Base-by-base conservation (phyloP, 495 filamentous ascomycete genomes). In the Letharia lupina region DNA sequence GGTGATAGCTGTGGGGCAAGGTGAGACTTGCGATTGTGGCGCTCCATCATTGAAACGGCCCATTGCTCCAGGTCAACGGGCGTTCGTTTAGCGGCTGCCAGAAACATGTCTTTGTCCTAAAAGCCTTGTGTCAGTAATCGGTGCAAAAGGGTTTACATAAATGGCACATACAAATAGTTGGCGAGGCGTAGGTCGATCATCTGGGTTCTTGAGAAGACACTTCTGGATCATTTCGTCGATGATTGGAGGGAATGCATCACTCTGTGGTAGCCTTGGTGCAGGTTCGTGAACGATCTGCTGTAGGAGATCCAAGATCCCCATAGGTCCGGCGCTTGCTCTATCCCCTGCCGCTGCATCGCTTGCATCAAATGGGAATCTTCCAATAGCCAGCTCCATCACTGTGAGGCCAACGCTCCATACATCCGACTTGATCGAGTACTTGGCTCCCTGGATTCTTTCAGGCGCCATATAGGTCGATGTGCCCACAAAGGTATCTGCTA, bases 391-490 rank as follows among this genome's bases (percentile, higher is more conserved):
- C 76, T 98, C 95, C 90, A 98, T 96, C 64, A 98, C 84, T 4
- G 87, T 88, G 65, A 98, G 78, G n/a, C 95, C 94, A 69, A 98
- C 91, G 83, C 91, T 96, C 94, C 94, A 98, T 4, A 98, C 94
- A 70, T 98, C 94, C 6, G 92, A 96, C 75, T 96, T 97, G 69
- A 98, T 93, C 0, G 93, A 96, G 76, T 98, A 98, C 67, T 91
- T 90, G 62, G 92, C 90, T 41, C 94, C 94, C 73, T 96, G 91
- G 67, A 98, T 98, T 73, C 94, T 87, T 77, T 98, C 94, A 0
- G 94, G 94, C 0, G 94, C 94, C 94, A 98, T 98, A 77, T 98
- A 98, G 60, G 94, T 98, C 8, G 93, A 96, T 10, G 94, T 98
- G 37, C 94, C 94, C 11, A 98, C 94, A 69, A 98, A 98, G 2